Percentiles rank a stretch among this genome's conserved stretches.
Conservation (phyloP, 2,329 filamentous ascomycete species). For the Hymenoscyphus salicellus region DNA sequence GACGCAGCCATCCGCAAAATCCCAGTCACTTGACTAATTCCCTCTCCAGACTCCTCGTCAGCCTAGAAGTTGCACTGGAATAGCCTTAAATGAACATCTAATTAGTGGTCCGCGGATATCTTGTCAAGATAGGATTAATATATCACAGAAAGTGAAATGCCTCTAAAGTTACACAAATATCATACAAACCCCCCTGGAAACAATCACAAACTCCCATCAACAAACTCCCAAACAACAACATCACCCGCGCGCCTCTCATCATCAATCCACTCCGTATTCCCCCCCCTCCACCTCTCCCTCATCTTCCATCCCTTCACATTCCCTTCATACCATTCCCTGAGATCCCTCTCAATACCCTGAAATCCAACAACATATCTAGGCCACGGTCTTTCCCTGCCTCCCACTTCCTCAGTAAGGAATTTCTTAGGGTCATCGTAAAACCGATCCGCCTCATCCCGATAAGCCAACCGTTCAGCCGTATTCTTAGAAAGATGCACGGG, state of each 20-base stretch:
- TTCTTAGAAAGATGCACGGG: conserved; percentile 65
- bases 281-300: conserved; percentile 52
- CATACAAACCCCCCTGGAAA: too few relatives aligned
- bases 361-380: conserved; percentile 62
- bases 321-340: conserved; percentile 45
- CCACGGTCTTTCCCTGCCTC: conserved; percentile 38
- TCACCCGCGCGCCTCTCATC: conserved; percentile 55
- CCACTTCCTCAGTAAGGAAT: conserved; percentile 49
- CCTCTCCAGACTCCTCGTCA: too few relatives aligned
- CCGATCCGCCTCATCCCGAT: conserved; percentile 84
- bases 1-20: too few relatives aligned
- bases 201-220: conserved; percentile 2
- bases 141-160: too few relatives aligned
- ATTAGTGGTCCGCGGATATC: too few relatives aligned
- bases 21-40: too few relatives aligned
- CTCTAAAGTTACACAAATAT: too few relatives aligned
- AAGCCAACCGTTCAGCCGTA: conserved; percentile 59
- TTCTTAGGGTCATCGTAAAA: conserved; percentile 69
- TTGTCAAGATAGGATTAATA: too few relatives aligned
- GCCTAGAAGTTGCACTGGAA: too few relatives aligned
- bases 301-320: conserved; percentile 43
- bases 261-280: conserved; percentile 62
- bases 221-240: conserved; percentile 57
- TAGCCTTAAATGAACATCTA: too few relatives aligned
- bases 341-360: conserved; percentile 51